Conservation (phyloP, 345 rosid species). For the Lepidium didymum region DNA sequence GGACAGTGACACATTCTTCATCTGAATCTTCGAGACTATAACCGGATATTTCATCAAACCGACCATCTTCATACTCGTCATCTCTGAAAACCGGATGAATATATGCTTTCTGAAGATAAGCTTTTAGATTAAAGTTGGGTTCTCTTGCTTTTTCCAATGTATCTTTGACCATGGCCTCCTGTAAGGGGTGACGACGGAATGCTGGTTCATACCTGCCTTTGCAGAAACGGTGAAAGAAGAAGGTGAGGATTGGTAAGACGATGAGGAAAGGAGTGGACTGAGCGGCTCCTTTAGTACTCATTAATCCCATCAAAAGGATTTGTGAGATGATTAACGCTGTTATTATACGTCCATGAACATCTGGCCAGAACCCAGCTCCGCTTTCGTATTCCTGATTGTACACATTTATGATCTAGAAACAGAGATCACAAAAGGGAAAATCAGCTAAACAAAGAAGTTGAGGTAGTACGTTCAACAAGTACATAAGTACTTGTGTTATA, state of each 20-base stretch:
- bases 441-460: too few relatives aligned
- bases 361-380: slow-evolving; percentile 93
- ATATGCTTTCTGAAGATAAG: slow-evolving; percentile 66
- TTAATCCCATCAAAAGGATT: slow-evolving; percentile 64
- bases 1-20: slow-evolving; percentile 54
- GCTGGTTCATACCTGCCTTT: slow-evolving; percentile 85
- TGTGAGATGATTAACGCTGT: slow-evolving; percentile 71
- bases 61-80: slow-evolving; percentile 33
- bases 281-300: slow-evolving; percentile 60
- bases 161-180: slow-evolving; percentile 97
- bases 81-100: slow-evolving; percentile 68
- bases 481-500: too few relatives aligned
- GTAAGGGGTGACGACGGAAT: slow-evolving; percentile 60
- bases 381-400: slow-evolving; percentile 93
- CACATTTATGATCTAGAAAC: slow-evolving; percentile 75
- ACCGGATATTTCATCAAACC: slow-evolving; percentile 26
- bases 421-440: background rate
- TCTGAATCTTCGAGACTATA: slow-evolving; percentile 28
- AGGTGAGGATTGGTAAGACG: slow-evolving; percentile 68
- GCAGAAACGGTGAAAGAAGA: slow-evolving; percentile 65
- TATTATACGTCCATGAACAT: slow-evolving; percentile 71
- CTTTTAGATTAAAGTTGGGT: slow-evolving; percentile 60
- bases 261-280: slow-evolving; percentile 72
- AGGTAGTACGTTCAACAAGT: too few relatives aligned
- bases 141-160: slow-evolving; percentile 77